phyloP scores from a whole-genome alignment of 1,139 yeast genomes.

The Kluyveromyces marxianus region DNA sequence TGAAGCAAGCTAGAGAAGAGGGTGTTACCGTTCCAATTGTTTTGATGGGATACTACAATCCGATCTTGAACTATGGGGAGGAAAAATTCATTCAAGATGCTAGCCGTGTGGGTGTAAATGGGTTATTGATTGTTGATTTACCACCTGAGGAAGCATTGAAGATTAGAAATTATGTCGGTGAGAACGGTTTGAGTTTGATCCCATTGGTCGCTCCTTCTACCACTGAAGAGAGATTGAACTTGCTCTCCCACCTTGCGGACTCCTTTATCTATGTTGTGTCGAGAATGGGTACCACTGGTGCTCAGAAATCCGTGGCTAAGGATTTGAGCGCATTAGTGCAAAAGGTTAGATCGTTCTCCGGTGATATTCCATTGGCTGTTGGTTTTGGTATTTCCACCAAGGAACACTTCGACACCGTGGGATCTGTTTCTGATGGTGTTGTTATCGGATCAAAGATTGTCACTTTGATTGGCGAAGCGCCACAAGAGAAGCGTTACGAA shows the following conservation, averaged over 20 bases:
- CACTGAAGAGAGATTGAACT: constrained; percentile 74
- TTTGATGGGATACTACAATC: constrained; percentile 97
- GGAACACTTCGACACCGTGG: constrained; percentile 79
- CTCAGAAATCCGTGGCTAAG: constrained; percentile 51
- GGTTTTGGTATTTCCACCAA: constrained; percentile 96
- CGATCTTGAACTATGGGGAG: constrained; percentile 86
- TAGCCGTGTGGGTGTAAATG: constrained; percentile 85
- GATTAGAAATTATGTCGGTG: constrained; percentile 66
- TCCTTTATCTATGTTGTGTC: constrained; percentile 94
- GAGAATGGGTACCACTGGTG: constrained; percentile 97
- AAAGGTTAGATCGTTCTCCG: constrained; percentile 64
- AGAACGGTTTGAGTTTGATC: constrained; percentile 68
- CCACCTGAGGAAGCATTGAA: constrained; percentile 97
- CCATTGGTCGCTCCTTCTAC: constrained; percentile 97
- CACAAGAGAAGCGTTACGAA: constrained; percentile 49
- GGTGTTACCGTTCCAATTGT: constrained; percentile 88
- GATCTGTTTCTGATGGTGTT: constrained; percentile 81
- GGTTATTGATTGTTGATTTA: constrained; percentile 86
- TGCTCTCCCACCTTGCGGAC: constrained; percentile 80
- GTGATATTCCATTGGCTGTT: constrained; percentile 78
- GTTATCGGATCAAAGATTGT: constrained; percentile 90
- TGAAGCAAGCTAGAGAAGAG: constrained; percentile 61
- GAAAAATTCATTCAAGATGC: constrained; percentile 70
- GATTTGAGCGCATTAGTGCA: constrained; percentile 63
- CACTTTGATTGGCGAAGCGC: constrained; percentile 56